Conservation (phyloP, 1,284 basidiomycete species). For the Heterobasidion annosum region DNA sequence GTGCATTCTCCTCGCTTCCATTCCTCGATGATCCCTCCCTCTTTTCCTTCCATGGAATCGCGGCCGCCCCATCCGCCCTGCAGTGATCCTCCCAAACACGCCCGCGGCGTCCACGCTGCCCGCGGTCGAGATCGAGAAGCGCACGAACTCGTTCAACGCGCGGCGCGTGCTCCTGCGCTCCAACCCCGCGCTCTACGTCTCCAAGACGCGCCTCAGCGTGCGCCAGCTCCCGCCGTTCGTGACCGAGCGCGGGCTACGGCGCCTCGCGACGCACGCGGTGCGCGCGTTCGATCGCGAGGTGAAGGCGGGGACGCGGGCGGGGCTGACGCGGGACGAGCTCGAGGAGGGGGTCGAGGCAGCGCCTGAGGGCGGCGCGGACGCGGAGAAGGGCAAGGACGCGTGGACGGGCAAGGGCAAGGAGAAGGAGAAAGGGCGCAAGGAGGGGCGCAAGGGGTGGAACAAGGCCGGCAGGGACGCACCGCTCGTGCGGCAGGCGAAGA, state of each 20-base stretch:
- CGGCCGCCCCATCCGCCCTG: no score
- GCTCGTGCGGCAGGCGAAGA: conserved; percentile 80
- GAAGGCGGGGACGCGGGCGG: conserved; percentile 49
- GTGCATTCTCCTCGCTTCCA: not conserved
- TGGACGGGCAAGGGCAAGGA: conserved; percentile 17
- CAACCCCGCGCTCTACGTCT: conserved; percentile 92
- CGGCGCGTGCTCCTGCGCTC: conserved; percentile 74
- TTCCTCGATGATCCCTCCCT: not conserved
- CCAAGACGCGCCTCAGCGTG: conserved; percentile 87
- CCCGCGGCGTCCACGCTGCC: conserved; percentile 67
- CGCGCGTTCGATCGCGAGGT: conserved; percentile 80
- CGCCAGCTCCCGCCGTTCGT: conserved; percentile 90
- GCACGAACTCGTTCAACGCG: conserved; percentile 76
- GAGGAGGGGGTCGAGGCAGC: conserved; percentile 22
- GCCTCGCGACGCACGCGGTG: conserved; percentile 77
- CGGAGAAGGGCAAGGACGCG: conserved; percentile 20
- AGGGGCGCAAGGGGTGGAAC: conserved; percentile 27
- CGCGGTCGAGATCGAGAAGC: conserved; percentile 73
- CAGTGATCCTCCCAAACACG: conserved; percentile 83
- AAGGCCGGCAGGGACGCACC: conserved; percentile 20
- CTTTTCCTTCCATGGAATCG: not conserved
- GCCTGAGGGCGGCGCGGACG: conserved; percentile 18
- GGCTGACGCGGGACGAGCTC: conserved; percentile 65
- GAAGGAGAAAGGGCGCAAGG: conserved; percentile 24
- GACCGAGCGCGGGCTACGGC: conserved; percentile 84